Conservation (phyloP, 1,139 yeast genomes). For the Tardiomyces depauwii region DNA sequence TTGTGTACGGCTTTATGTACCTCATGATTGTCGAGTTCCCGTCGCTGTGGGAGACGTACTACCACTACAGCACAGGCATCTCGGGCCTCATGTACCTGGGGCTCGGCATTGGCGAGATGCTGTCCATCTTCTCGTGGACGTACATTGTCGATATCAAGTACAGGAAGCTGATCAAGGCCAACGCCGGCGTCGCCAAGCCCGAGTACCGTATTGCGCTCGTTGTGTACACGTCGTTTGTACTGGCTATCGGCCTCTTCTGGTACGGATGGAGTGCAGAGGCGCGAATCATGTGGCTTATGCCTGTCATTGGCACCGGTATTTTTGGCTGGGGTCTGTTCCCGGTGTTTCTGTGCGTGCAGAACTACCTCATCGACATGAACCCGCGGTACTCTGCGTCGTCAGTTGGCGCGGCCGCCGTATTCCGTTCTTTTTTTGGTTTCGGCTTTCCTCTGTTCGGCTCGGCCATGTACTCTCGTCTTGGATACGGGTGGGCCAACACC, state of each 20-base stretch:
- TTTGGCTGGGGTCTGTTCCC: slow-evolving; percentile 49
- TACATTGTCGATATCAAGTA: slow-evolving; percentile 31
- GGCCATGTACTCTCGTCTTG: slow-evolving; percentile 24
- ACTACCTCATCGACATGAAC: slow-evolving; percentile 54
- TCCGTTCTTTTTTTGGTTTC: slow-evolving; percentile 47
- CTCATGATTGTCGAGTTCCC: slow-evolving; percentile 52
- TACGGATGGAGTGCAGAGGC: slow-evolving; percentile 56
- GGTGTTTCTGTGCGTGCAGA: slow-evolving; percentile 49
- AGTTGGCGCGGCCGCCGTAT: slow-evolving; percentile 51
- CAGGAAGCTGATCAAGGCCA: slow-evolving; percentile 14
- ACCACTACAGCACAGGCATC: slow-evolving; percentile 39
- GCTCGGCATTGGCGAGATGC: slow-evolving; percentile 31
- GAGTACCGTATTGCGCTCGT: slow-evolving; percentile 42
- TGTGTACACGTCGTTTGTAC: slow-evolving; percentile 33
- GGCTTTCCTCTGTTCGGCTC: slow-evolving; percentile 32
- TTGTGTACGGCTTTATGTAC: slow-evolving; percentile 53
- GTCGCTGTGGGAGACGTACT: slow-evolving; percentile 34
- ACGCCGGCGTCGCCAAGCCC: slow-evolving; percentile 46
- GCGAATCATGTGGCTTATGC: slow-evolving; percentile 41
- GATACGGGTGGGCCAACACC: slow-evolving; percentile 61
- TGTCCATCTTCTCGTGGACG: slow-evolving; percentile 38
- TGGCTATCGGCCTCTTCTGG: slow-evolving; percentile 45
- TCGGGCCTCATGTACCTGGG: slow-evolving; percentile 51
- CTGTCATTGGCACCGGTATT: slow-evolving; percentile 41
- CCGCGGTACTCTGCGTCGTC: slow-evolving; percentile 49